phyloP scores from a whole-genome alignment of 179 eudicot species.

The Dionaea muscipula region DNA sequence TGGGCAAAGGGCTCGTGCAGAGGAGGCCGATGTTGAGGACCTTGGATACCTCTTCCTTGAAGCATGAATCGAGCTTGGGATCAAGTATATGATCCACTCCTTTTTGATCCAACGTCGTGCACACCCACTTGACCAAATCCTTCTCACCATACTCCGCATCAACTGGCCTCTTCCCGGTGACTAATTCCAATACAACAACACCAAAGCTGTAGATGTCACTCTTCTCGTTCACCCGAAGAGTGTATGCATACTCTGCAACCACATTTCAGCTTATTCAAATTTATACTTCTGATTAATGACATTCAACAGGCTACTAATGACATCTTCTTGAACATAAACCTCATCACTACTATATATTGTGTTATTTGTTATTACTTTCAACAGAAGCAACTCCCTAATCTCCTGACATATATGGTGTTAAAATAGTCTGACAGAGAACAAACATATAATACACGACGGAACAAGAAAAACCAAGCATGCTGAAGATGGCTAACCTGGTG shows the following conservation, averaged over 20 bases:
- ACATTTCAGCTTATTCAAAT: background rate
- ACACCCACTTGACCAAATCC: constrained; percentile 82
- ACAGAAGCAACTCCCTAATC: too few species aligned
- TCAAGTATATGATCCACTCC: constrained; percentile 57
- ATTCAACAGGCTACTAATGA: too few species aligned
- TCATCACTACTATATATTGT: too few species aligned
- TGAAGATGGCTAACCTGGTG: constrained; percentile 57
- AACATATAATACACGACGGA: background rate
- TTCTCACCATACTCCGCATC: constrained; percentile 72
- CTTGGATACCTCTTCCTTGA: constrained; percentile 58
- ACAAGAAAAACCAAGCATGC: background rate
- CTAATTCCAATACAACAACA: constrained; percentile 62
- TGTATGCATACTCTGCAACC: constrained; percentile 68
- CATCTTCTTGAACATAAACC: too few species aligned
- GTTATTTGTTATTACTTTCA: too few species aligned
- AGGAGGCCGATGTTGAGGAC: constrained; percentile 64
- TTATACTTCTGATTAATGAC: background rate
- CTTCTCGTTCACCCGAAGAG: constrained; percentile 74
- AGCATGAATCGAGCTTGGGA: constrained; percentile 52
- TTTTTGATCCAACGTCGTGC: constrained; percentile 58
- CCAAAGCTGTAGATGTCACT: constrained; percentile 85
- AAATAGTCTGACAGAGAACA: background rate
- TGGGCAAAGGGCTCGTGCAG: constrained; percentile 78
- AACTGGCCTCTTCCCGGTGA: constrained; percentile 57
- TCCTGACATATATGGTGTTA: too few species aligned